phyloP scores from a whole-genome alignment of 306 rosid species.

The Acacia melanoxylon region DNA sequence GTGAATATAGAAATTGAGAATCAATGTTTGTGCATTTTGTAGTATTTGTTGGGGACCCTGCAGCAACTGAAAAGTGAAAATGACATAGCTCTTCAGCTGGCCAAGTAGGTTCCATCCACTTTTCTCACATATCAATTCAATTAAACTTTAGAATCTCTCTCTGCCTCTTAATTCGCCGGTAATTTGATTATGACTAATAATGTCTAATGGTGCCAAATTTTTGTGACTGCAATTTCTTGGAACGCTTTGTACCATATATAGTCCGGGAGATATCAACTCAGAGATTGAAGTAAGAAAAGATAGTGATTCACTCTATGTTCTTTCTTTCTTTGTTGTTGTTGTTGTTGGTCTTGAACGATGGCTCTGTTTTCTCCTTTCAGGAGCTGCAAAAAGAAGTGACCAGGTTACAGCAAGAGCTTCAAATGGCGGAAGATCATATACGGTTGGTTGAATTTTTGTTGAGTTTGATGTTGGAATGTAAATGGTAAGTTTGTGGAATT shows the following conservation, averaged over 20 bases:
- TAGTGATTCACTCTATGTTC: background rate
- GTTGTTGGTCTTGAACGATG: background rate
- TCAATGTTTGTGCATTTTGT: background rate
- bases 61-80: slow-evolving; percentile 51
- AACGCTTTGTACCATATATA: slow-evolving; percentile 13
- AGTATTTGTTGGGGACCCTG: slow-evolving; percentile 50
- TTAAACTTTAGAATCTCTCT: background rate
- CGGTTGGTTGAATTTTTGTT: slow-evolving; percentile 40
- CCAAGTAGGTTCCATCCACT: slow-evolving; percentile 41
- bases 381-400: slow-evolving; percentile 73
- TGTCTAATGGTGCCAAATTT: slow-evolving; percentile 2
- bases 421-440: slow-evolving; percentile 76
- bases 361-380: slow-evolving; percentile 29
- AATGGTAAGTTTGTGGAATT: background rate
- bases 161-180: background rate
- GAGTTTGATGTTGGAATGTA: background rate
- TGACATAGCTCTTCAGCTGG: slow-evolving; percentile 53
- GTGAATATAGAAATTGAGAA: background rate
- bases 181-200: background rate
- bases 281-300: slow-evolving; percentile 46
- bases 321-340: background rate
- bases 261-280: slow-evolving; percentile 55
- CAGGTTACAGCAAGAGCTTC: slow-evolving; percentile 74
- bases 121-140: background rate
- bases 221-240: background rate